phyloP scores from a whole-genome alignment of 2,329 filamentous ascomycete species.

The Drechslerella dactyloides region DNA sequence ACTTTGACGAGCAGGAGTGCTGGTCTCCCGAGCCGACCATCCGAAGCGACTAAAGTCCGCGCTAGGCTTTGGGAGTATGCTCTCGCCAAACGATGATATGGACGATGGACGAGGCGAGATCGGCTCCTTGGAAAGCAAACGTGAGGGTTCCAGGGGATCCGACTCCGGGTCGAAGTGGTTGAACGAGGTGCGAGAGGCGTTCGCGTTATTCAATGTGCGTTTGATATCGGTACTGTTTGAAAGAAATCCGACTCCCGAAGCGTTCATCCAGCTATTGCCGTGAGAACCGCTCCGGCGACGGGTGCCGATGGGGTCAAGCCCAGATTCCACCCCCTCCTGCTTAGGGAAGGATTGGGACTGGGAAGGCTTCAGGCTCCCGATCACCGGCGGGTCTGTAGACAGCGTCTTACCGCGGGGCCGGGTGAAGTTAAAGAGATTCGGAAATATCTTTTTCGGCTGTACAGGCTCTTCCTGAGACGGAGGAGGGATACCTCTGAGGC shows the following conservation, averaged over 20 bases:
- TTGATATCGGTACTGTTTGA: conserved; percentile 55
- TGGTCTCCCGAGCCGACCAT: conserved; percentile 52
- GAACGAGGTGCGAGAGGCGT: conserved; percentile 57
- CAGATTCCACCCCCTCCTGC: conserved; percentile 57
- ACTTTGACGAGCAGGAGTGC: conserved; percentile 36
- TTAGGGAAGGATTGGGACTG: conserved; percentile 80
- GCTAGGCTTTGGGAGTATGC: conserved; percentile 53
- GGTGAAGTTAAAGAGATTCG: conserved; percentile 53
- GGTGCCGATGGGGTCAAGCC: conserved; percentile 58
- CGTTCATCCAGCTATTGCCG: conserved; percentile 60
- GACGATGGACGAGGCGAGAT: conserved; percentile 54
- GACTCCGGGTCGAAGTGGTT: conserved; percentile 59
- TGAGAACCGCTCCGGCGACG: conserved; percentile 57
- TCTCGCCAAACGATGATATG: conserved; percentile 54
- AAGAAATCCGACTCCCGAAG: conserved; percentile 58
- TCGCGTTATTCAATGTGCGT: conserved; percentile 50
- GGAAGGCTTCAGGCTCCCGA: conserved; percentile 72
- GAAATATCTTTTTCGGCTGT: conserved; percentile 49
- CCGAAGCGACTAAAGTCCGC: conserved; percentile 54
- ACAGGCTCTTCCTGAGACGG: conserved; percentile 40
- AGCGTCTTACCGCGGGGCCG: conserved; percentile 68
- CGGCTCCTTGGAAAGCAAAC: conserved; percentile 52
- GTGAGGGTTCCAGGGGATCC: conserved; percentile 54
- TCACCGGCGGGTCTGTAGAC: conserved; percentile 67
- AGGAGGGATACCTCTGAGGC: conserved; percentile 43